Conservation (phyloP, 371 early-diverging fungal genomes). For the Conidiobolus incongruus region DNA sequence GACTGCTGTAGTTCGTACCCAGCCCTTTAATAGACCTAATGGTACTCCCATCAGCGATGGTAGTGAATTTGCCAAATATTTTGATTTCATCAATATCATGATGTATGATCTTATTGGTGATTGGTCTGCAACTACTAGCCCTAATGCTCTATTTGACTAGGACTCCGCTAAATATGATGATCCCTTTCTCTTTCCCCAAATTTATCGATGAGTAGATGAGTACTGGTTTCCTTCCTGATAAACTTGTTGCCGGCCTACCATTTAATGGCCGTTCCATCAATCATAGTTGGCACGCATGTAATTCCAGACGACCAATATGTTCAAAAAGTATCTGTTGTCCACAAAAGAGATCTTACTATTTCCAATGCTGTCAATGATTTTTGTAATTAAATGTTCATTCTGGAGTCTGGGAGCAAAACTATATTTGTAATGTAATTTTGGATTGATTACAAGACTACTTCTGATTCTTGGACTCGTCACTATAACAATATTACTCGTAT, state of each 20-base stretch:
- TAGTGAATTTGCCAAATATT: constrained; percentile 20
- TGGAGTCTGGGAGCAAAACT: constrained; percentile 42
- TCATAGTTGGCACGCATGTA: constrained; percentile 7
- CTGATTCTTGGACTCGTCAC: constrained; percentile 16
- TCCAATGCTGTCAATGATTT: constrained; percentile 11
- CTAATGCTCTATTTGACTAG: constrained; percentile 32
- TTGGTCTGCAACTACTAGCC: constrained; percentile 25
- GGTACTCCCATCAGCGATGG: constrained; percentile 27
- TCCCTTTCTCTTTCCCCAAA: constrained; percentile 4
- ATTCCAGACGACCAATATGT: constrained; percentile 4
- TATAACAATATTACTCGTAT: constrained; percentile 34
- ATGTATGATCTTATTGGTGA: constrained; percentile 18
- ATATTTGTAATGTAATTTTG: constrained; percentile 27
- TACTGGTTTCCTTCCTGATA: constrained; percentile 28
- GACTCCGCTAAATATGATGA: constrained; percentile 4
- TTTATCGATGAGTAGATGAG: constrained; percentile 19
- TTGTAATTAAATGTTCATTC: constrained; percentile 22
- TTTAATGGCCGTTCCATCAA: constrained; percentile 30
- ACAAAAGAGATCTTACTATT: constrained; percentile 21
- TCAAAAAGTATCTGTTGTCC: constrained; percentile 5
- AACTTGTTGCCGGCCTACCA: constrained; percentile 31
- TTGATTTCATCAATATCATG: constrained; percentile 35
- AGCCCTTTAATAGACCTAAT: constrained; percentile 27
- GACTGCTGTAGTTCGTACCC: constrained; percentile 42
- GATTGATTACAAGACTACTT: constrained; percentile 20